phyloP scores from a whole-genome alignment of 108 stramenopile genomes.

The Fistulifera pelliculosa region DNA sequence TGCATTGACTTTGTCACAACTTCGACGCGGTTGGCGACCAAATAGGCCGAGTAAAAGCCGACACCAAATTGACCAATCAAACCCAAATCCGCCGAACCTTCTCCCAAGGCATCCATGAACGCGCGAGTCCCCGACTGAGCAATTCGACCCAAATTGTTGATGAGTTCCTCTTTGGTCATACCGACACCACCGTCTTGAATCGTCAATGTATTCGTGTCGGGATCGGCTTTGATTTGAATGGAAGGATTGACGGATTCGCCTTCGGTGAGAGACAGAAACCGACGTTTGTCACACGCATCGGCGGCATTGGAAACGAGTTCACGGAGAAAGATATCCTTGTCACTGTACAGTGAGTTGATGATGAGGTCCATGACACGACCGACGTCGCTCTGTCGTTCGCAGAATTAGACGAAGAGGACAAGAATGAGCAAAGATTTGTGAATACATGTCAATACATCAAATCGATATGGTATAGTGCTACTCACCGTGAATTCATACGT shows the following conservation, averaged over 20 bases:
- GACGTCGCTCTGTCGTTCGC: constrained; percentile 73
- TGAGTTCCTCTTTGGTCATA: constrained; percentile 91
- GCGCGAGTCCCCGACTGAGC: constrained; percentile 87
- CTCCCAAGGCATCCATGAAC: constrained; percentile 81
- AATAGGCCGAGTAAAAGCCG: constrained; percentile 97
- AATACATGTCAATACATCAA: too few species aligned
- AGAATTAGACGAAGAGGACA: too few species aligned
- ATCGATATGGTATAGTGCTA: too few species aligned
- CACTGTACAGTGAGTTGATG: constrained; percentile 95
- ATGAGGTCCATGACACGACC: constrained; percentile 97
- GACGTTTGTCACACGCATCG: constrained; percentile 98
- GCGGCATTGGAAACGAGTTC: constrained; percentile 90
- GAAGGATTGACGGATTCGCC: constrained; percentile 17
- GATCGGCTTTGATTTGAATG: constrained; percentile 73
- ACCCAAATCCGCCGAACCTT: constrained; percentile 73
- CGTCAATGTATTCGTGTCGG: constrained; percentile 67
- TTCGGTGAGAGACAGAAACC: constrained; percentile 82
- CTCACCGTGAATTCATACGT: constrained; percentile 2
- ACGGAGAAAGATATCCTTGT: constrained; percentile 73
- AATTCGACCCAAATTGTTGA: constrained; percentile 93
- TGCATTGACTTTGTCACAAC: constrained; percentile 88
- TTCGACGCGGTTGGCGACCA: constrained; percentile 91
- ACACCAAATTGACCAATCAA: constrained; percentile 99
- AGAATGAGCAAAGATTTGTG: too few species aligned
- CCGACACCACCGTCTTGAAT: constrained; percentile 96